A percentile compares a stretch with the other conserved stretches of the same genome.
Conservation (phyloP, 257 asterid genomes). For the Solanum pennellii region DNA sequence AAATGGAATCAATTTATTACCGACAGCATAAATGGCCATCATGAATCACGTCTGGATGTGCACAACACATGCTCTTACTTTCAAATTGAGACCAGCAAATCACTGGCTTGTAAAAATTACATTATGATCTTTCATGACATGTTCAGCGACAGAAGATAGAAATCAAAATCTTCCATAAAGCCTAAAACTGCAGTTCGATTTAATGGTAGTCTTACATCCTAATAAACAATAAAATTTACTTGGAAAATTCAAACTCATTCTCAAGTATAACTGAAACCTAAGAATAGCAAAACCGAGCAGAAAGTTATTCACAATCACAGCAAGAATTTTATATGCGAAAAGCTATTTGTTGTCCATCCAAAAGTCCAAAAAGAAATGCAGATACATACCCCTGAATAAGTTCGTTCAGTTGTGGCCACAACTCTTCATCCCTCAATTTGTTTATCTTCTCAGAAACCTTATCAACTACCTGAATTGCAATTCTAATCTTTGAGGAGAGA, state of each 20-base stretch:
- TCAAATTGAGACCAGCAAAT: not conserved
- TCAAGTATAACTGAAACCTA: not conserved
- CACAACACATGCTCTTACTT: not conserved
- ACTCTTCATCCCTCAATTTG: conserved; percentile 73
- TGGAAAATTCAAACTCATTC: not conserved
- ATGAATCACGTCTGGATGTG: not conserved
- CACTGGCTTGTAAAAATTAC: not conserved
- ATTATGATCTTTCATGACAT: not conserved
- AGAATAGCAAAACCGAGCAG: not conserved
- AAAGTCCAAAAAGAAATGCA: not conserved
- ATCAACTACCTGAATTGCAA: conserved; percentile 93
- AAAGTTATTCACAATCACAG: not conserved
- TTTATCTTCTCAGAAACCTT: conserved; percentile 81
- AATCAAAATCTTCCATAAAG: not conserved
- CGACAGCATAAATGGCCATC: not conserved
- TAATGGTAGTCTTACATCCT: not conserved
- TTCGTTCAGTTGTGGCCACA: conserved; percentile 92
- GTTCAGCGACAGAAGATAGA: not conserved
- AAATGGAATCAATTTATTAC: not conserved
- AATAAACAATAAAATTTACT: not conserved
- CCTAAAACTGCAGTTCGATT: not conserved
- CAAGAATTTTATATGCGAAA: not conserved
- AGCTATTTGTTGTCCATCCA: not conserved
- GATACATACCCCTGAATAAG: conserved; percentile 87
- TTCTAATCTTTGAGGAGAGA: conserved; percentile 75